Evolutionary conservation across 202 grass and related monocot genomes (phyloP), one percentile per base, ranked within the genome.

Genomic region (Elaeis oleifera): DNA sequence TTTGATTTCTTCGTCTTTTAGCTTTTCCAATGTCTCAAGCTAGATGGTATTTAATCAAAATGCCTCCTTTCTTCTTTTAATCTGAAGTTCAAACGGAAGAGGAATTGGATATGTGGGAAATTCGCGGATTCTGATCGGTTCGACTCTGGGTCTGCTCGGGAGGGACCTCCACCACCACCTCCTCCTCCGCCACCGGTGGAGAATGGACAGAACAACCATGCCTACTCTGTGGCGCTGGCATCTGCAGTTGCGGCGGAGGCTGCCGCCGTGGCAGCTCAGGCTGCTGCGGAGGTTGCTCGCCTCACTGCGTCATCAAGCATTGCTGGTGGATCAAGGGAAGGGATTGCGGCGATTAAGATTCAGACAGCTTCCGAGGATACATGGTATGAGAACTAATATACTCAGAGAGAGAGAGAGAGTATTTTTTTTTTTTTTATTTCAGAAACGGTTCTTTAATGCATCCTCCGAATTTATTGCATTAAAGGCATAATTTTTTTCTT

Each of bases 191-290:
- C 74, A 57, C 84, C 83, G 67, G 62, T 57, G 5, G 85, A 80
- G 5, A 83, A 66, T 75, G 95, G 76, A 57, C 85, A 86, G 60
- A 84, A 74, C 75, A 87, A 83, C 59, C 88, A 80, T 78, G 85
- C 80, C n/a, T 99, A 89, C 70, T 90, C 89, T 0, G 78, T 94
- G 61, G 85, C 89, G 0, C 75, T 99, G 63, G 85, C 89, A 17
- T 89, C 85, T 54, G 88, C 89, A 68, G 95, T 89, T 0, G 83
- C 88, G 14, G 85, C 89, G 26, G 95, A 99, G 78, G 88, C 95
- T 59, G 95, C 95, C 9, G 84, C 82, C 1, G 85, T 94, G 21
- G 94, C 88, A 53, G 95, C 82, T 6, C 88, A 99, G 49, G 88
- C 85, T 6, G 88, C 95, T 61, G 88, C 88, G 14, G 83, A 89